Evolutionary conservation across 805 yeast species (phyloP), one percentile per base, ranked within the genome.

Genomic region (Candida tammaniensis): DNA sequence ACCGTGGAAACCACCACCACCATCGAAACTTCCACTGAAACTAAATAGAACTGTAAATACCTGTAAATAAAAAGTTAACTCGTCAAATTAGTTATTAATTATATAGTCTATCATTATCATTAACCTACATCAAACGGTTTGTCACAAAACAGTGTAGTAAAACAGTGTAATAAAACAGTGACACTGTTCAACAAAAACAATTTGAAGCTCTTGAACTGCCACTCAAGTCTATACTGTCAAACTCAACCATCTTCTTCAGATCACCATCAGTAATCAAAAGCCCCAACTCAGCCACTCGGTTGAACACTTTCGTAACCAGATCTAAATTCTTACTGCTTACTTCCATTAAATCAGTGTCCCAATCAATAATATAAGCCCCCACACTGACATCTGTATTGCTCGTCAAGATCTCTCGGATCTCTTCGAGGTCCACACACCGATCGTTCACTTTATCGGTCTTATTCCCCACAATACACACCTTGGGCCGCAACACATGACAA

Each of bases 401-500:
- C 16, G 57, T 48, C n/a, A 65, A 40, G 23, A 64, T 53, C 26
- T 59, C 64, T 27, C 49, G 43, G 5, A 66, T 59, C 38, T 66
- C 71, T 18, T 55, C 61, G 17, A 44, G 19, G 40, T 63, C 69
- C 5, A 66, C 61, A 30, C 60, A 52, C 13, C 70, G 40, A 14
- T 64, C 65, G 15, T 39, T 43, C 1, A 40, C 33, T 27, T 49
- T 58, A 43, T 76, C 82, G 13, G 42, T 40, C 48, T 76, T 76
- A 44, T 76, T 76, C 2, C 80, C 82, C 31, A 76, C 78, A 1
- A 76, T 54, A 18, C 76, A 40, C 8, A 76, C 65, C 1, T 72
- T 70, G 0, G 80, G 79, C 16, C 48, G 48, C 4, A 64, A 53
- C 13, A 65, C 75, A 41, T 68, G 70, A 51, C 77, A 70, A 47